A percentile compares a stretch with the other conserved stretches of the same genome.
Evolutionary conservation across 495 filamentous ascomycete genomes (phyloP).

Genomic region (Hypoxylon fuscum): DNA sequence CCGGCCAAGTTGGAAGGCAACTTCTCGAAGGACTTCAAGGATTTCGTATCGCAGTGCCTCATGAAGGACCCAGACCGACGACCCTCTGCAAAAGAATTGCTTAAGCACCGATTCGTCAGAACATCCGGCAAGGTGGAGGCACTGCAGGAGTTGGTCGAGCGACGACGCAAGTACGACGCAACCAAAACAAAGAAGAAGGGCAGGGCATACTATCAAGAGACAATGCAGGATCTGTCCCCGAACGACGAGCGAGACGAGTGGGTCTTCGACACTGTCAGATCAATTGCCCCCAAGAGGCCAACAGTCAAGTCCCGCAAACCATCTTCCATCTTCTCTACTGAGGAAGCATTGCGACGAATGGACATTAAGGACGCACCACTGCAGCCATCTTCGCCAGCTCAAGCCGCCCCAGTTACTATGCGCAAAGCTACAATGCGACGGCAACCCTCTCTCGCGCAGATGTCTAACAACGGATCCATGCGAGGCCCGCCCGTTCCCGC

Average conservation of each 20-base stretch:
- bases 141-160: constrained; percentile 85
- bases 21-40: constrained; percentile 90
- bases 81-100: constrained; percentile 86
- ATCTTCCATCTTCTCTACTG: constrained; percentile 59
- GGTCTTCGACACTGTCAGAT: constrained; percentile 98
- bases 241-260: constrained; percentile 83
- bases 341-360: constrained; percentile 67
- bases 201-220: constrained; percentile 92
- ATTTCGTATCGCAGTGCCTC: constrained; percentile 89
- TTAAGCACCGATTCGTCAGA: constrained; percentile 88
- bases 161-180: constrained; percentile 81
- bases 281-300: constrained; percentile 52
- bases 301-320: constrained; percentile 62
- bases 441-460: constrained; percentile 61
- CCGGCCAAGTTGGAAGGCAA: constrained; percentile 86
- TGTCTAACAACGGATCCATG: constrained; percentile 53
- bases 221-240: constrained; percentile 75
- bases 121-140: constrained; percentile 84
- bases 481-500: constrained; percentile 62
- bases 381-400: constrained; percentile 57
- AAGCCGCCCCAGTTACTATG: constrained; percentile 53
- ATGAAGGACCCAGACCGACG: constrained; percentile 87
- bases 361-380: constrained; percentile 66
- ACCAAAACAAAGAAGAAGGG: constrained; percentile 64
- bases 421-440: constrained; percentile 59